Evolutionary conservation across 2,329 filamentous ascomycete genomes (phyloP), one percentile per base, ranked within the genome.

Genomic region (Decorospora gaudefroyi): DNA sequence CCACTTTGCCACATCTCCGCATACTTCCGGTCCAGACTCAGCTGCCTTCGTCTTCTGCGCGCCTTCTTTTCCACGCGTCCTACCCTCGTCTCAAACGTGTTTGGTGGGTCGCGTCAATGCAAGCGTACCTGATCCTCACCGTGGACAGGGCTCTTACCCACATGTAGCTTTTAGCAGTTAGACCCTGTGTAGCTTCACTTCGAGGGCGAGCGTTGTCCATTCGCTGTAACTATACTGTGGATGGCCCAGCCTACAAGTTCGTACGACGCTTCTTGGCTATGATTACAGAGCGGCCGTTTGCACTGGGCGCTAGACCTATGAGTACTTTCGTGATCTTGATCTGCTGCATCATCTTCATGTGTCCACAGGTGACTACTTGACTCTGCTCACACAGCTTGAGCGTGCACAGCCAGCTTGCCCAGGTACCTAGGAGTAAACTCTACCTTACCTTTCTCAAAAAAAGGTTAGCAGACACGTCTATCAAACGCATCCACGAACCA

Each of bases 111-210:
- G 23, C 34, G 42, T 49, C 53, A 49, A 49, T 56, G 51, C 50
- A 48, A 39, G 42, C 46, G 53, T 56, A 53, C 51, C 55, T 55
- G 55, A 57, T 57, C 51, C 42, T 43, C 57, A 39, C 52, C 44
- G 41, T 34, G 39, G 30, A 48, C 39, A 31, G 42, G 25, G 37
- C 19, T 18, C 50, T 46, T 54, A 47, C 16, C 56, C 44, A 17
- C 10, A 39, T 49, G 23, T 16, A 49, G 51, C 36, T 25, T 59
- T 25, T 59, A 56, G 51, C 47, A 36, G 17, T 42, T 32, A 32
- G 39, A 36, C 45, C 37, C 46, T 40, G 29, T 25, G 34, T 57
- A 51, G 55, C 55, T 49, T 54, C 50, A 56, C 42, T 44, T 46
- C 25, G 34, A 43, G 43, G 39, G 49, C 53, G 48, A 49, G 46